These are phyloP conservation scores for Sparassis latifolia DNA, from an alignment of 1,284 basidiomycete species.

Conservation along the genomic window DNA sequence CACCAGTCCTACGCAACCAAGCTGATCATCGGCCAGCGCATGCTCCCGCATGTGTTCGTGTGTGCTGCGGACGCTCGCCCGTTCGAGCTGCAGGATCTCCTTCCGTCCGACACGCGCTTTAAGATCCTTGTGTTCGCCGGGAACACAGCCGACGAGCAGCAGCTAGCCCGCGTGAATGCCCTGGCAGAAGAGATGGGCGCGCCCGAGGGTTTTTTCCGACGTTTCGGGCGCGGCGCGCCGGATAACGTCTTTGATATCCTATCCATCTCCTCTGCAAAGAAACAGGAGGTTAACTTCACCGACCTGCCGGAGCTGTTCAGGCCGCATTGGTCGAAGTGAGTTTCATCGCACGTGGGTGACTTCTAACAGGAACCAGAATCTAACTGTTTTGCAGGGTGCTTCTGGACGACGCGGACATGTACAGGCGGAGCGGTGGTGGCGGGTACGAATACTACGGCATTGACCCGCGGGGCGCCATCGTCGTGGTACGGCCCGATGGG, in stretches of 20 bases:
- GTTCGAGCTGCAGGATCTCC: conserved; percentile 61
- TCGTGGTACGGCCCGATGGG: conserved; percentile 70
- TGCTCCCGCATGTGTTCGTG: conserved; percentile 53
- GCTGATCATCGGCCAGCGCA: conserved; percentile 52
- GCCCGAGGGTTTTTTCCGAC: conserved; percentile 5
- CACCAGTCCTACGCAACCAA: conserved; percentile 41
- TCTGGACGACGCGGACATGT: conserved; percentile 31
- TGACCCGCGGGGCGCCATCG: conserved; percentile 46
- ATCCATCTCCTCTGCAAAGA: conserved; percentile 41
- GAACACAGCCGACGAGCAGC: conserved; percentile 33
- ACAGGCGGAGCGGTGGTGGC: conserved; percentile 30
- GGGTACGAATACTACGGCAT: conserved; percentile 51
- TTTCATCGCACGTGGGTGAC: not conserved
- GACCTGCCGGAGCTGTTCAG: conserved; percentile 46
- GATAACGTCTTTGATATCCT: conserved; percentile 46
- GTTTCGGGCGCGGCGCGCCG: conserved; percentile 13
- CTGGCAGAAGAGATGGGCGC: conserved; percentile 38
- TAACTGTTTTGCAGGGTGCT: conserved; percentile 19
- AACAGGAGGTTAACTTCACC: conserved; percentile 40
- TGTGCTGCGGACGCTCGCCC: conserved; percentile 60
- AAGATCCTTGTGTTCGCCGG: conserved; percentile 69
- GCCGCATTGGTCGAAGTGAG: conserved; percentile 65
- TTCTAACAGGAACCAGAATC: not conserved
- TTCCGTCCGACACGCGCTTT: conserved; percentile 67
- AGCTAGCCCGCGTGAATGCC: conserved; percentile 32